Conservation (phyloP, 1,139 yeast species). For the Casaregolazyma suthepensis region DNA sequence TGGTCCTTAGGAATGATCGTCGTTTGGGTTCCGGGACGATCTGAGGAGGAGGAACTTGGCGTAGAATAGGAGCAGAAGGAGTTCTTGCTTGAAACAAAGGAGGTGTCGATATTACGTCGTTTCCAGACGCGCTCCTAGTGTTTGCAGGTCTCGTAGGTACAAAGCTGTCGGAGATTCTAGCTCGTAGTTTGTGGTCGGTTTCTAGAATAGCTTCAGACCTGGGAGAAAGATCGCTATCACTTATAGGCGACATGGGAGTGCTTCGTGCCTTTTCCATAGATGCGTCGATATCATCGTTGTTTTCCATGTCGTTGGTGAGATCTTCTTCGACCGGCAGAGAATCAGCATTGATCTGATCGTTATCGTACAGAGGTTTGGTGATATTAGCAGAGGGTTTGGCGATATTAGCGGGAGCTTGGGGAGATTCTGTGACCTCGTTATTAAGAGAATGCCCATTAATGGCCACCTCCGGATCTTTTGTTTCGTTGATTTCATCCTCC, state of each 20-base stretch:
- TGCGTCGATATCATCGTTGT: not conserved
- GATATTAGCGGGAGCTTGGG: not conserved
- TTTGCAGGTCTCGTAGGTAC: not conserved
- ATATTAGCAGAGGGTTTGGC: not conserved
- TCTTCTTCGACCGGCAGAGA: not conserved
- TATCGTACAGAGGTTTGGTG: not conserved
- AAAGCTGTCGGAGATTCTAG: not conserved
- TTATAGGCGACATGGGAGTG: not conserved
- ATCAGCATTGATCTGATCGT: not conserved
- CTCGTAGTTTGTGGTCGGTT: not conserved
- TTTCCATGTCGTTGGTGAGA: not conserved
- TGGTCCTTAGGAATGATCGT: slow-evolving; percentile 27
- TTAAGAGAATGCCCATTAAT: no score
- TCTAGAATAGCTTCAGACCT: not conserved
- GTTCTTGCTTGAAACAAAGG: not conserved
- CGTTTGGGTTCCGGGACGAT: slow-evolving; percentile 14
- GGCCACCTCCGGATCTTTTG: slow-evolving; percentile 9
- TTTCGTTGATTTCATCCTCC: slow-evolving; percentile 22
- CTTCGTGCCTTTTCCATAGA: not conserved
- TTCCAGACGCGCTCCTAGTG: not conserved
- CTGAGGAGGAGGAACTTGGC: not conserved
- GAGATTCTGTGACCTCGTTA: not conserved
- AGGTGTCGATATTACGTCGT: not conserved
- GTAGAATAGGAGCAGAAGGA: not conserved
- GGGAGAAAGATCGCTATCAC: not conserved